These are phyloP conservation scores for Kwoniella mangroviensis DNA, from an alignment of 768 basidiomycete species.

Conservation along the genomic window DNA sequence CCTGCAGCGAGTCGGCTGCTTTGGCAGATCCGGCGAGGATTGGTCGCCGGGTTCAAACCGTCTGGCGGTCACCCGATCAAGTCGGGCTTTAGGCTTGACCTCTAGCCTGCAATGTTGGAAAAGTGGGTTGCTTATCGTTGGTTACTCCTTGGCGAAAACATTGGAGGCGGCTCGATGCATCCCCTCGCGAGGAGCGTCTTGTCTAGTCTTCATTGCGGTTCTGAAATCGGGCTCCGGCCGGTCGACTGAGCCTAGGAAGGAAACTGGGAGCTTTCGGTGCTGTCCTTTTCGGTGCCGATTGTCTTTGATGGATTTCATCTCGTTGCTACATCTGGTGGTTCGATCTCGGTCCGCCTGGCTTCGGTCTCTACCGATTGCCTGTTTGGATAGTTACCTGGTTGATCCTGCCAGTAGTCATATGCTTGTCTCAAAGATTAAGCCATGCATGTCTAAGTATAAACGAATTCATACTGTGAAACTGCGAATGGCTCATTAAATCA, in stretches of 20 bases:
- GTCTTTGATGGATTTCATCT: constrained; percentile 7
- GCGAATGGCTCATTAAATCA: constrained; percentile 83
- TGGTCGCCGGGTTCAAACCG: background rate
- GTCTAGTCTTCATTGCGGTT: constrained; percentile 58
- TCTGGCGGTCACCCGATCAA: background rate
- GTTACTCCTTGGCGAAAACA: constrained; percentile 58
- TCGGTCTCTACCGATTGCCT: constrained; percentile 4
- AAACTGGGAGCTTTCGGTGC: constrained; percentile 59
- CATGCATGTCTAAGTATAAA: constrained; percentile 82
- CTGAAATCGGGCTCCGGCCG: constrained; percentile 55
- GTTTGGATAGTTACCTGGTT: constrained; percentile 75
- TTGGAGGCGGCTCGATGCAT: constrained; percentile 57
- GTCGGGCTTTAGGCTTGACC: constrained; percentile 15
- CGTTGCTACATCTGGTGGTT: constrained; percentile 22
- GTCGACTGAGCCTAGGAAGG: constrained; percentile 59
- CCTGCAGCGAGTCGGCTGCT: constrained; percentile 15
- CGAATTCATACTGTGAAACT: constrained; percentile 75
- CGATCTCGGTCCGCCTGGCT: constrained; percentile 23
- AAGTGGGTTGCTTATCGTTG: constrained; percentile 60
- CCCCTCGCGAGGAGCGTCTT: constrained; percentile 28
- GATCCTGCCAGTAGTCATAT: constrained; percentile 84
- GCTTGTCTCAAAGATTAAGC: constrained; percentile 83
- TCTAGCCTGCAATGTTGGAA: constrained; percentile 33
- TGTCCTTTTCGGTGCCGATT: constrained; percentile 9
- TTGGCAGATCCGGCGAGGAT: constrained; percentile 13